A percentile compares a stretch with the other conserved stretches of the same genome.
Conservation (phyloP, 2,329 filamentous ascomycete species). For the Dothistroma septosporum region DNA sequence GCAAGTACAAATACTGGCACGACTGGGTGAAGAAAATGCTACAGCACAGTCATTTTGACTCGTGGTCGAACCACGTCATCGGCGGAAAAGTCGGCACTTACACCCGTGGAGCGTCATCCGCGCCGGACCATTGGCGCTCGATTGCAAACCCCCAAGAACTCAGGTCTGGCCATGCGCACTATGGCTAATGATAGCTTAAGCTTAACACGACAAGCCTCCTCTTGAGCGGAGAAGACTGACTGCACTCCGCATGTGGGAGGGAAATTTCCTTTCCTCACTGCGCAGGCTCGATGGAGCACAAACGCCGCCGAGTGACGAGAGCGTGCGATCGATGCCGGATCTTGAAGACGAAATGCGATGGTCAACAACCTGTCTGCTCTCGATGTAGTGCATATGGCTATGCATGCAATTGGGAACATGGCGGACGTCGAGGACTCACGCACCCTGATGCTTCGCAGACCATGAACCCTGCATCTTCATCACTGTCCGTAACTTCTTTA, state of each 20-base stretch:
- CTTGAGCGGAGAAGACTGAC: not conserved
- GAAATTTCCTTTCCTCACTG: not conserved
- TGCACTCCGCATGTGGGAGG: not conserved
- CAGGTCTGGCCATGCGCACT: too few relatives aligned
- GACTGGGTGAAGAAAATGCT: not conserved
- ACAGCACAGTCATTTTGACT: not conserved
- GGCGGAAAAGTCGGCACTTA: not conserved
- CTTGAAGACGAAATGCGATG: constrained; percentile 14
- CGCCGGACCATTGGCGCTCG: not conserved
- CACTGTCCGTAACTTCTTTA: not conserved
- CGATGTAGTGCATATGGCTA: constrained; percentile 16
- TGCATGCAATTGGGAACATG: constrained; percentile 12
- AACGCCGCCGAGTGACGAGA: constrained; percentile 11
- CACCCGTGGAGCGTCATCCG: not conserved
- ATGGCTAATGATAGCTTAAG: not conserved
- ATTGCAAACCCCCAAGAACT: not conserved
- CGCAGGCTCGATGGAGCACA: constrained; percentile 8
- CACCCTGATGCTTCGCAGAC: constrained; percentile 4
- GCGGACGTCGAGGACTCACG: constrained; percentile 11
- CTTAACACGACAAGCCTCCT: not conserved
- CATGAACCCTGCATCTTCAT: not conserved
- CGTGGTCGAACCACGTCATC: not conserved
- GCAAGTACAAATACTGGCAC: not conserved
- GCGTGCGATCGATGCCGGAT: constrained; percentile 15
- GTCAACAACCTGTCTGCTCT: constrained; percentile 8